Percentiles rank a stretch among this genome's conserved stretches.
These are phyloP conservation scores for Apodospora peruviana DNA, from an alignment of 495 filamentous ascomycete species.

Conservation along the genomic window DNA sequence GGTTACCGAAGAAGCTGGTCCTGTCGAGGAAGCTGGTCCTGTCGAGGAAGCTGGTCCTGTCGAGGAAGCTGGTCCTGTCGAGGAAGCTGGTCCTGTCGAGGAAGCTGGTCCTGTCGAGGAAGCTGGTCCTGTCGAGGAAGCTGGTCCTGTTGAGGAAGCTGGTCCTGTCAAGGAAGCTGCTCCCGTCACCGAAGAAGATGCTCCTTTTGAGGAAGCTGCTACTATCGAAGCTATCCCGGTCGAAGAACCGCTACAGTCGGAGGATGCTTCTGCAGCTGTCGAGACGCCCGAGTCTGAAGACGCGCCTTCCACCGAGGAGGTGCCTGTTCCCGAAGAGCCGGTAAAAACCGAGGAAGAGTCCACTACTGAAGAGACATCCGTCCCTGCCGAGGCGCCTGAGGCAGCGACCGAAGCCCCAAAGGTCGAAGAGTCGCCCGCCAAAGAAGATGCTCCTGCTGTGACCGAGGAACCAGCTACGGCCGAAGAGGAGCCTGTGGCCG, in stretches of 20 bases:
- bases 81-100: neutral
- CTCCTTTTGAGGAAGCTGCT: neutral
- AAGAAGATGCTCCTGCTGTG: neutral
- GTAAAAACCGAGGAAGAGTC: constrained; percentile 2
- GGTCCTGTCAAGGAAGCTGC: neutral
- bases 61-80: neutral
- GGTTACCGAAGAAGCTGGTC: neutral
- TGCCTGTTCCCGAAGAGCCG: constrained; percentile 1
- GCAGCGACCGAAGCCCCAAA: too few species aligned
- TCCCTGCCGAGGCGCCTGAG: too few species aligned
- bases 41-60: neutral
- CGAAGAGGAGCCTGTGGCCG: neutral
- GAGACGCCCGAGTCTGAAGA: constrained; percentile 1
- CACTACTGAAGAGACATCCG: too few species aligned
- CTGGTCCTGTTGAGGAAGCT: neutral
- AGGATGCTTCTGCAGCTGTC: constrained; percentile 10
- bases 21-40: neutral
- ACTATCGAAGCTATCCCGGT: neutral
- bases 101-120: neutral
- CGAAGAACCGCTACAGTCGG: neutral
- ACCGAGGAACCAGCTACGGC: neutral
- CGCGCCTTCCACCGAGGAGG: neutral
- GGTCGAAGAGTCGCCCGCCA: neutral
- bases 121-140: neutral
- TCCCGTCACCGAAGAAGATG: too few species aligned